Base-by-base conservation (phyloP, 768 basidiomycete genomes). In the Mycena metata region DNA sequence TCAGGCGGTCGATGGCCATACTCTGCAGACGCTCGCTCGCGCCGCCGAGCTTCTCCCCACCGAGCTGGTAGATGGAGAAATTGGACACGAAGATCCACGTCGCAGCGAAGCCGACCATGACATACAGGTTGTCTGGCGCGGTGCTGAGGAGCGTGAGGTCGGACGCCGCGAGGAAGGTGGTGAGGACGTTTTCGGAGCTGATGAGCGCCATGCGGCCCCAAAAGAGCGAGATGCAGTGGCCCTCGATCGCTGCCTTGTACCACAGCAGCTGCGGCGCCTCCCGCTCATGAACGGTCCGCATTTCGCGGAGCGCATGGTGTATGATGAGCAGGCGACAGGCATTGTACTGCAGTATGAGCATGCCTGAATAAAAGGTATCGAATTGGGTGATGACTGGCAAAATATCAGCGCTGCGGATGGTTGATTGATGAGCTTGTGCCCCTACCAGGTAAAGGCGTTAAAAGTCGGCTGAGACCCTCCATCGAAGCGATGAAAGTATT, bases 71-170 rank as follows among this genome's bases (percentile, higher is more conserved):
- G 26, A 83, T 75, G 51, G 74, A 79, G 73, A 84, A 83, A 71
- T 85, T 86, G 46, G 79, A 78, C 13, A 82, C 75, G 56, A 85
- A 78, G 55, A 86, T 66, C 54, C 79, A 84, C 2, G 83, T 77
- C 7, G 84, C 81, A 46, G 85, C 82, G 58, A 85, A 83, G 0
- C 79, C 75, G 50, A 85, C 76, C 79, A 86, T 79, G 35, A 74
- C 74, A 64, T 81, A 85, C 30, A 85, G 57, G 45, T 73, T 74
- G 72, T 85, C 85, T 3, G 84, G 84, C 10, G 83, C 79, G 13
- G 83, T 76, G 66, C 79, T 77, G 63, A 85, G 73, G n/a, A 82
- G 72, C 0, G 69, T 70, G 21, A 76, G 63, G 54, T 85, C 81
- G 30, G 74, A 67, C 35, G 77, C 64, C 24, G 81, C 76, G 47